phyloP scores from a whole-genome alignment of 331 rosid species.

The Dryas integrifolia region DNA sequence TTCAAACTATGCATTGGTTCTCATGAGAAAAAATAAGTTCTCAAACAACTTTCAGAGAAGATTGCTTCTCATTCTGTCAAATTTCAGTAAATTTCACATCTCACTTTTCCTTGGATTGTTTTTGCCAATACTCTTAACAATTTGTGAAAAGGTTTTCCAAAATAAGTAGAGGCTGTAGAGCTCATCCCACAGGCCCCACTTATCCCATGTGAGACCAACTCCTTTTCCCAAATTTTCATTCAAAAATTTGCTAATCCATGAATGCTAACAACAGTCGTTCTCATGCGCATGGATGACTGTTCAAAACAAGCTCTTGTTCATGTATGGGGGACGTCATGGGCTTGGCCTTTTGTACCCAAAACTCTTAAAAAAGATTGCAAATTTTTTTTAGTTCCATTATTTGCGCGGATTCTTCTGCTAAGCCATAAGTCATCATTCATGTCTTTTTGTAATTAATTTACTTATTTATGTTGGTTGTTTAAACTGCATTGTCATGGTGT shows the following conservation, averaged over 20 bases:
- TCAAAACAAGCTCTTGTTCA: background rate
- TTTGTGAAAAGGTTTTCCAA: conserved; percentile 12
- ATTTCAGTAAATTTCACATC: background rate
- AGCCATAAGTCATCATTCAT: conserved; percentile 1
- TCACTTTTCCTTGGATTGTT: background rate
- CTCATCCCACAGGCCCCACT: background rate
- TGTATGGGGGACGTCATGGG: background rate
- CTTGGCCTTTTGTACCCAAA: no score
- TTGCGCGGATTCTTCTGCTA: background rate
- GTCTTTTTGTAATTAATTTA: background rate
- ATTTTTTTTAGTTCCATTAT: background rate
- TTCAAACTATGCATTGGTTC: background rate
- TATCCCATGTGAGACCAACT: conserved; percentile 3
- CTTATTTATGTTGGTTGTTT: conserved; percentile 24
- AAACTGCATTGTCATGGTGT: conserved; percentile 7
- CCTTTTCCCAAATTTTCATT: background rate
- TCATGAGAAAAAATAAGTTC: background rate
- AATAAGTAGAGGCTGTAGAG: background rate
- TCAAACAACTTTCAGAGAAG: background rate
- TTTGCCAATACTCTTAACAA: background rate
- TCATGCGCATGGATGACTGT: background rate
- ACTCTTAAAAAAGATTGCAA: background rate
- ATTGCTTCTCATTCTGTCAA: background rate
- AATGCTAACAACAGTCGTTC: background rate
- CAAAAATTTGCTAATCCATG: no score